Percentiles rank a stretch among this genome's conserved stretches.
Evolutionary conservation across 164 flowering plant genomes (phyloP).

Genomic region (Aristolochia fimbriata): DNA sequence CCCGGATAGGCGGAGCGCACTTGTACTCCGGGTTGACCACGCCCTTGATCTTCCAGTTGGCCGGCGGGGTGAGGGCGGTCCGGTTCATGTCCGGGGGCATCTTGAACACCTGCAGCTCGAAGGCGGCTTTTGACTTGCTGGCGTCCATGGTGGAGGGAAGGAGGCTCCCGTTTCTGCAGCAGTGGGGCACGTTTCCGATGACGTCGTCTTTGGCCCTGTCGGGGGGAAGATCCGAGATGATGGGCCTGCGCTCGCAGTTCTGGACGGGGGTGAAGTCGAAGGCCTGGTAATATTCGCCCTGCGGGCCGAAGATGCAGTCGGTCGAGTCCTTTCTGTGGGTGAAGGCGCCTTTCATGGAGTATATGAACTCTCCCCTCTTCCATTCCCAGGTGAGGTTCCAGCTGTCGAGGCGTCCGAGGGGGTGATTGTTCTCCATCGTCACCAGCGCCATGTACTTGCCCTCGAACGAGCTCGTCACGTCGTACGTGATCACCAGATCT

Average conservation of each 20-base stretch:
- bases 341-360: conserved; percentile 66
- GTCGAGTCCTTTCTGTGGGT: conserved; percentile 37
- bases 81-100: conserved; percentile 61
- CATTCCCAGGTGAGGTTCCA: conserved; percentile 95
- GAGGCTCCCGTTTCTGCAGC: conserved; percentile 59
- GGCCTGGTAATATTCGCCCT: conserved; percentile 36
- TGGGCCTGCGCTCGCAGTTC: conserved; percentile 54
- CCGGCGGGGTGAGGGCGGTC: conserved; percentile 60
- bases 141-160: conserved; percentile 48
- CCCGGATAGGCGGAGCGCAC: conserved; percentile 56
- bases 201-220: conserved; percentile 35
- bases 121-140: conserved; percentile 39
- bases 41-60: conserved; percentile 56
- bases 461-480: conserved; percentile 30
- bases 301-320: conserved; percentile 52
- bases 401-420: conserved; percentile 62
- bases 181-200: conserved; percentile 54
- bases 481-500: conserved; percentile 53
- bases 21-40: conserved; percentile 55
- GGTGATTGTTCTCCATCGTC: conserved; percentile 44
- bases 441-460: conserved; percentile 50
- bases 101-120: conserved; percentile 58
- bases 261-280: conserved; percentile 52
- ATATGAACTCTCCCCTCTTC: conserved; percentile 78
- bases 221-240: conserved; percentile 54